phyloP scores from a whole-genome alignment of 495 filamentous ascomycete species.

The Neurospora cerealis region DNA sequence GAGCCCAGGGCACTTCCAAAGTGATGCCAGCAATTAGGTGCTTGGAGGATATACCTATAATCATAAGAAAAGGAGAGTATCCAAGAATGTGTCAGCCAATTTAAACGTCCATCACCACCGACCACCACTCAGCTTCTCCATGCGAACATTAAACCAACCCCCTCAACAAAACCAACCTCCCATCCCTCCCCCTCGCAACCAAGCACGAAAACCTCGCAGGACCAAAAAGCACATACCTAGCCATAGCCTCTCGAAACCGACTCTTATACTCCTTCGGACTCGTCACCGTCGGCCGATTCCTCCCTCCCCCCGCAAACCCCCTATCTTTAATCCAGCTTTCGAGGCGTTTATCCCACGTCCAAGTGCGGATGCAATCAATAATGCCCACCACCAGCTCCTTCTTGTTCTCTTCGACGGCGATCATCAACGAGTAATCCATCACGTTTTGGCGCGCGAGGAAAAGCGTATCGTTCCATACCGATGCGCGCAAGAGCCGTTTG shows the following conservation, averaged over 20 bases:
- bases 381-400: conserved; percentile 94
- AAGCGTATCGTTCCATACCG: conserved; percentile 92
- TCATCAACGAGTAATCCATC: conserved; percentile 96
- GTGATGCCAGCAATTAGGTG: conserved; percentile 41
- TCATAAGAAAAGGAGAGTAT: neutral
- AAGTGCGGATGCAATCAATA: conserved; percentile 96
- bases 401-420: conserved; percentile 81
- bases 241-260: conserved; percentile 94
- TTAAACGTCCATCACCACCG: neutral
- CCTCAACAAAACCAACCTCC: neutral
- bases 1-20: conserved; percentile 15
- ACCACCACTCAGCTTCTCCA: neutral
- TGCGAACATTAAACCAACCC: neutral
- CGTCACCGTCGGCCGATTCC: conserved; percentile 90
- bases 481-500: conserved; percentile 78
- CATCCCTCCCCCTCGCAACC: neutral
- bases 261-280: conserved; percentile 96
- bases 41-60: conserved; percentile 40
- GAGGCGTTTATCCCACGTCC: conserved; percentile 99
- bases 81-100: neutral
- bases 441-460: conserved; percentile 89
- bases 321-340: conserved; percentile 98
- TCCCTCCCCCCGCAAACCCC: conserved; percentile 71
- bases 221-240: conserved; percentile 65
- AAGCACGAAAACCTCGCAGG: neutral